Evolutionary conservation across 2,329 filamentous ascomycete species (phyloP).

Genomic region (Sclerotinia glacialis): DNA sequence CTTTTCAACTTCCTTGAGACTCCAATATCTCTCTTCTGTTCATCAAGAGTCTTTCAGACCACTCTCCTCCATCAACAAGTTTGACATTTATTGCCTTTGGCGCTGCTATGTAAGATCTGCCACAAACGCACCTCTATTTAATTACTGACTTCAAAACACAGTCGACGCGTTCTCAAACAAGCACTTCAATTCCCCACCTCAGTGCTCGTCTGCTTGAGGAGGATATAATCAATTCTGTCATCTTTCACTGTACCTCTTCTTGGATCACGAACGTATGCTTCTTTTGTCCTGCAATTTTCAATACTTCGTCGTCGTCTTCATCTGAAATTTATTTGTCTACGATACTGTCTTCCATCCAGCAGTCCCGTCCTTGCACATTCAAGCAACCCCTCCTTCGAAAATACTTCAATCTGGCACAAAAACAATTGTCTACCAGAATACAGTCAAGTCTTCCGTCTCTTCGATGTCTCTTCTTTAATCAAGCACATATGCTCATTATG

Average conservation of each 20-base stretch:
- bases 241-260: background rate
- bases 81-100: background rate
- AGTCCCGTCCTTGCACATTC: background rate
- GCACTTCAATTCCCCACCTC: background rate
- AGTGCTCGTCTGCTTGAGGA: background rate
- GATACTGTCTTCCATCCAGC: no score
- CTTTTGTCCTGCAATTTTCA: background rate
- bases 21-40: background rate
- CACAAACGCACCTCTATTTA: background rate
- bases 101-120: background rate
- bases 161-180: background rate
- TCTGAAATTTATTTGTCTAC: background rate
- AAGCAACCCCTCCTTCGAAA: background rate
- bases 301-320: background rate
- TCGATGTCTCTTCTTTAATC: background rate
- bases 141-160: background rate
- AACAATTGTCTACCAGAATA: no score
- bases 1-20: background rate
- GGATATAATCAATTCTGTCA: background rate
- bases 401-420: background rate
- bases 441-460: background rate
- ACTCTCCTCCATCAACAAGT: background rate
- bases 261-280: background rate
- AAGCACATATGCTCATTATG: background rate
- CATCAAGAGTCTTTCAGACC: background rate